Evolutionary conservation across 257 asterid species (phyloP), one percentile per base, ranked within the genome.

Genomic region (Solanum bulbocastanum): DNA sequence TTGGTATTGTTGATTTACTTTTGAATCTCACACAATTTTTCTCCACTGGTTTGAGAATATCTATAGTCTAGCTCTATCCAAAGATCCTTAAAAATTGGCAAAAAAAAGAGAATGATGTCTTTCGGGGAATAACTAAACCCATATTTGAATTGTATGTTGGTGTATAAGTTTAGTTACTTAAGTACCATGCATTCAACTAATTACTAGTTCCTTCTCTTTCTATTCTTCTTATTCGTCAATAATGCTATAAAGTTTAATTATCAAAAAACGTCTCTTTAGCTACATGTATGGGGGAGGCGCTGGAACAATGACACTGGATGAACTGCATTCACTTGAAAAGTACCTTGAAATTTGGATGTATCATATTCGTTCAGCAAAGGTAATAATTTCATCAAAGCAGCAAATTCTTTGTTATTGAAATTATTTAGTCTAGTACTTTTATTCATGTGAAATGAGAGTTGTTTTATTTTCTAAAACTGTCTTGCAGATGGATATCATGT

Each of bases 321-420:
- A 96, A 83, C 84, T 96, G 78, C 91, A 90, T 78, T 90, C 92
- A 79, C 95, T 96, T 76, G 98, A 96, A 89, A 96, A 94, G 86
- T 94, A 94, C 90, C 97, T 95, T 36, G 99, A 94, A 86, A 74
- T 87, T 65, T 95, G 97, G 98, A 94, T 95, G 39, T 90, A 84
- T 89, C 98, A 95, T 37, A 92, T 94, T 81, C 99, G 99, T 36
- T 92, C 98, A 10, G 94, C 97, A 46, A 96, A 96, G 98, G 99
- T 96, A 93, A 44, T 35, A 3, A 62, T 40, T 49, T 15, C 78
- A 85, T 22, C 5, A 22, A 46, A 84, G 10, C 0, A 16, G 6
- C 30, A 10, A 6, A 12, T 39, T 5, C 10, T 40, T 73, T 13
- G 25, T 79, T 15, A 30, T 25, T 35, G 49, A 27, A 20, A 79